phyloP scores from a whole-genome alignment of 768 basidiomycete species.

The Collybiopsis confluens region DNA sequence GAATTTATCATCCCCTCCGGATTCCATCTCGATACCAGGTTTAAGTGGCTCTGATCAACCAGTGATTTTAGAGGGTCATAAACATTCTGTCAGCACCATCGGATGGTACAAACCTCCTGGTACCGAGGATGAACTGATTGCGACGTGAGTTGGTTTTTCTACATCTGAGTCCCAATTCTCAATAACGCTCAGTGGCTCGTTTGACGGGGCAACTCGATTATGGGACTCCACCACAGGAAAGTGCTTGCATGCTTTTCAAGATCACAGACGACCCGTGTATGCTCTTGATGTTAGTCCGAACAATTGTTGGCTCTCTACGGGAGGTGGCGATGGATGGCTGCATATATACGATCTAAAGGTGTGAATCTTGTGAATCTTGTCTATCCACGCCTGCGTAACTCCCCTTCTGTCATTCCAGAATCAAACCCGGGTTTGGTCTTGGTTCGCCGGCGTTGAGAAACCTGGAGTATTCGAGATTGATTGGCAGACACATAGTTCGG shows the following conservation, averaged over 20 bases:
- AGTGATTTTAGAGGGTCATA: constrained; percentile 59
- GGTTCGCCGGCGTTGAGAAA: constrained; percentile 54
- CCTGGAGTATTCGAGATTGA: constrained; percentile 74
- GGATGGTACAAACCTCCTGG: constrained; percentile 63
- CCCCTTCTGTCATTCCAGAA: constrained; percentile 23
- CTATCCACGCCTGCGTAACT: not conserved
- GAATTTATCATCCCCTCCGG: constrained; percentile 29
- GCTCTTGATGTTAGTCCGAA: constrained; percentile 73
- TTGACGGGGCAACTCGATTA: constrained; percentile 74
- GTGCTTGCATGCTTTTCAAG: constrained; percentile 66
- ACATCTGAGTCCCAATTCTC: not conserved
- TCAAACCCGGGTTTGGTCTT: constrained; percentile 57
- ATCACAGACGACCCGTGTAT: constrained; percentile 72
- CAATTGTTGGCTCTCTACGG: constrained; percentile 69
- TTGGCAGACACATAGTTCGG: constrained; percentile 55
- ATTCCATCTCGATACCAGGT: constrained; percentile 37
- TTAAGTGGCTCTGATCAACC: constrained; percentile 31
- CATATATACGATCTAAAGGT: constrained; percentile 70
- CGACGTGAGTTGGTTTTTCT: constrained; percentile 51
- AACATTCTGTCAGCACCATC: constrained; percentile 57
- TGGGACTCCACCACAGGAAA: constrained; percentile 81
- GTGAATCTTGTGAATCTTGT: constrained; percentile 15
- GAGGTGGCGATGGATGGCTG: constrained; percentile 75
- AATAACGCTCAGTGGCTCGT: constrained; percentile 54
- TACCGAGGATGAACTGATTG: constrained; percentile 57